Conservation (phyloP, 768 basidiomycete genomes). For the Tephrocybe sp. region DNA sequence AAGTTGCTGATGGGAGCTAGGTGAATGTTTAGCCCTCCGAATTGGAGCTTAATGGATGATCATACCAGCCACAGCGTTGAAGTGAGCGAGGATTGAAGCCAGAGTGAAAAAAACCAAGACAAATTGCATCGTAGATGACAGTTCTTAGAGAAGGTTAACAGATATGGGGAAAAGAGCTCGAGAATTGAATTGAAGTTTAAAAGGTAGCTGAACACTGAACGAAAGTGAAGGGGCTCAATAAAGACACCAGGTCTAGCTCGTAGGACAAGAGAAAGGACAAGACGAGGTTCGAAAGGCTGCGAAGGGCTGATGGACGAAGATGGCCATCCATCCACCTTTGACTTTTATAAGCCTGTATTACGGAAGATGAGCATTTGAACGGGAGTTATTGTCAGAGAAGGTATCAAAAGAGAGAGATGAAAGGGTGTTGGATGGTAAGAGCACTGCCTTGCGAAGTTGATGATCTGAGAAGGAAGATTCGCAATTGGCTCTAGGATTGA, state of each 20-base stretch:
- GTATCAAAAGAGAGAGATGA: background rate
- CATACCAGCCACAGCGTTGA: conserved; percentile 13
- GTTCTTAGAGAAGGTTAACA: background rate
- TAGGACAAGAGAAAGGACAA: conserved; percentile 4
- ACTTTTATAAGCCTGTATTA: conserved; percentile 7
- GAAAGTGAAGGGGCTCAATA: conserved; percentile 7
- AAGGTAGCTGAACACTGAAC: conserved; percentile 5
- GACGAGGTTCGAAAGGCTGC: conserved; percentile 8
- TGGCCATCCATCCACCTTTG: background rate
- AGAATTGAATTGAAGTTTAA: conserved; percentile 1
- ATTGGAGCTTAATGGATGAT: background rate
- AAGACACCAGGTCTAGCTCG: conserved; percentile 18
- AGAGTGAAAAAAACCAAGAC: conserved; percentile 9
- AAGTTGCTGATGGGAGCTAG: background rate
- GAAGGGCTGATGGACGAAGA: conserved; percentile 10
- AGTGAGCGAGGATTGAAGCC: conserved; percentile 8
- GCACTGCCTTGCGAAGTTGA: conserved; percentile 2
- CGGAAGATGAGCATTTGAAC: background rate
- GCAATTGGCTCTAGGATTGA: too few relatives aligned
- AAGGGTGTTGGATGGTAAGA: background rate
- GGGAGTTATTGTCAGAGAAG: background rate
- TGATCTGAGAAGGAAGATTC: too few relatives aligned
- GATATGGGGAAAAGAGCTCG: background rate
- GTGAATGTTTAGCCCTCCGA: background rate
- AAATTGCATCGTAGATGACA: conserved; percentile 5